A percentile compares a stretch with the other conserved stretches of the same genome.
These are phyloP conservation scores for Colletotrichum cereale DNA, from an alignment of 2,329 filamentous ascomycete genomes.

Conservation along the genomic window DNA sequence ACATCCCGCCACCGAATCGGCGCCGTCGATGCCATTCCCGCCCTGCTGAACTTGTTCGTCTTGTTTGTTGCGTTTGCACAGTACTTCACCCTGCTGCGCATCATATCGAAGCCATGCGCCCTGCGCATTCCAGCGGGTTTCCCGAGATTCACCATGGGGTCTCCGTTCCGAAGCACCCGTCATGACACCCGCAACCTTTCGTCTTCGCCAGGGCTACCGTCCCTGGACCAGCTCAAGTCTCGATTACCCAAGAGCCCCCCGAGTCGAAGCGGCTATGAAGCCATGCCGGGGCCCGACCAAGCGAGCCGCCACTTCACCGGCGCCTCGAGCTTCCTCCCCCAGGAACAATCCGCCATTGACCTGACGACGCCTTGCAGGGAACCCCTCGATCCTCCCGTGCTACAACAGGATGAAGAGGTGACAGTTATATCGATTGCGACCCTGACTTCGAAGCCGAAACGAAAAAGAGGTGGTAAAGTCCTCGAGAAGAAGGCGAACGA, in stretches of 20 bases:
- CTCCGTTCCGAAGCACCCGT: conserved; percentile 48
- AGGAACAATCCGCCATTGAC: conserved; percentile 33
- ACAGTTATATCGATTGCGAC: conserved; percentile 28
- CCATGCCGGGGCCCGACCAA: conserved; percentile 5
- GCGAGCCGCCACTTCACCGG: background rate
- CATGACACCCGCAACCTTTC: conserved; percentile 50
- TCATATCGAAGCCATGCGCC: conserved; percentile 57
- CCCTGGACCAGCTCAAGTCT: conserved; percentile 61
- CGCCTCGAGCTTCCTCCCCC: conserved; percentile 26
- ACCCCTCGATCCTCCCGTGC: conserved; percentile 8
- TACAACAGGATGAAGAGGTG: conserved; percentile 28
- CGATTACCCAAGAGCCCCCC: conserved; percentile 44
- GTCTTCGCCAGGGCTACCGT: conserved; percentile 68
- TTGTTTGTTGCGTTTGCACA: background rate
- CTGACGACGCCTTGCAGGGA: conserved; percentile 35
- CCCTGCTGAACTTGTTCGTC: background rate
- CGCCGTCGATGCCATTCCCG: background rate
- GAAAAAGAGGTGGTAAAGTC: conserved; percentile 33
- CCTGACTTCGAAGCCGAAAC: conserved; percentile 32
- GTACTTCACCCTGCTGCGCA: conserved; percentile 47
- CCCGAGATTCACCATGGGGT: conserved; percentile 50
- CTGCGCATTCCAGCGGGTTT: conserved; percentile 57
- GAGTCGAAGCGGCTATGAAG: conserved; percentile 11
- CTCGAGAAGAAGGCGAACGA: conserved; percentile 37
- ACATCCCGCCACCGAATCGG: background rate